Conservation (phyloP, 2,329 filamentous ascomycete genomes). For the Botryotinia globosa region DNA sequence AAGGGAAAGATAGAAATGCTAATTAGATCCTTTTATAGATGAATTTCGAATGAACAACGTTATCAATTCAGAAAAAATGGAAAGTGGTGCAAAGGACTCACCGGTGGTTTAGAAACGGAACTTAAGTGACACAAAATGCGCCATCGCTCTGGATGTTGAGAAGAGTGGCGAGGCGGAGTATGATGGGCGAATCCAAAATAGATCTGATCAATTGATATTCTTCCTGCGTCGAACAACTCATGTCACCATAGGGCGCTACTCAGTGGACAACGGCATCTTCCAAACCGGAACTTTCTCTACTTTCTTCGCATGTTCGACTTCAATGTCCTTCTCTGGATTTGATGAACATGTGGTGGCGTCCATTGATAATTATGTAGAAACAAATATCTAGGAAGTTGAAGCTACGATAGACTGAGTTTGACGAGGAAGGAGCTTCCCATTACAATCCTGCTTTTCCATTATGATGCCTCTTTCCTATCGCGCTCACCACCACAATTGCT, state of each 20-base stretch:
- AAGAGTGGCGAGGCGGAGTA: not conserved
- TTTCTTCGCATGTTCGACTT: not conserved
- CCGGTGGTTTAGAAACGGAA: not conserved
- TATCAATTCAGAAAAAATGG: not conserved
- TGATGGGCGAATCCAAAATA: not conserved
- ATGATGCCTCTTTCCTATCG: not conserved
- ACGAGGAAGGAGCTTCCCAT: not conserved
- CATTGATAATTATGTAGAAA: not conserved
- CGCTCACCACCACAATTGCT: not conserved
- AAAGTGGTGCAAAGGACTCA: not conserved
- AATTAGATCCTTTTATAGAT: accelerated
- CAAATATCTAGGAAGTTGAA: not conserved
- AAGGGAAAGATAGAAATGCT: not conserved
- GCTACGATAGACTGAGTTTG: not conserved
- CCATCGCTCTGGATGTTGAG: not conserved
- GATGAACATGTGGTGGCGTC: not conserved
- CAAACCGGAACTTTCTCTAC: not conserved
- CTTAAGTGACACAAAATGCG: not conserved
- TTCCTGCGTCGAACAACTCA: not conserved
- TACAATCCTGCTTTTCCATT: too few relatives aligned
- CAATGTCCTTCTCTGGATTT: too few relatives aligned
- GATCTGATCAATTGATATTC: not conserved
- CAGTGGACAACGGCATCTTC: not conserved
- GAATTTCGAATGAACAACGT: not conserved
- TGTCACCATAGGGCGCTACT: not conserved